Base-by-base conservation (phyloP, 208 protist species). In the Strigomonas culicis region DNA sequence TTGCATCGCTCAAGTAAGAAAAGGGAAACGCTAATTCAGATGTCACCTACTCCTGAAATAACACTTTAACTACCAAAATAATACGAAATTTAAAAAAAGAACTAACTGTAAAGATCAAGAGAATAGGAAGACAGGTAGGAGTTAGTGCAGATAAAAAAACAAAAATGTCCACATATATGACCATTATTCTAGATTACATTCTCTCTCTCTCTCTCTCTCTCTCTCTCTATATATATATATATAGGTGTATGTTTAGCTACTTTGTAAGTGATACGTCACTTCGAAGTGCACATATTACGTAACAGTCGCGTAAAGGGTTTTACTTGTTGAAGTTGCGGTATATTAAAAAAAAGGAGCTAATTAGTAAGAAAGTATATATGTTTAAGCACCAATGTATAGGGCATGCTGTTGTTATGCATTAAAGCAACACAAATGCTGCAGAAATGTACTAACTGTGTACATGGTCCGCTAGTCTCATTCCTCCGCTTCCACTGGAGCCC, bases 401-500 rank as follows among this genome's bases (percentile, higher is more conserved):
- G n/a, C n/a, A n/a, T n/a, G n/a, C n/a, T n/a, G n/a, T n/a, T n/a
- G n/a, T n/a, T n/a, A n/a, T n/a, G n/a, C n/a, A n/a, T n/a, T n/a
- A n/a, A n/a, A n/a, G n/a, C n/a, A n/a, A n/a, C n/a, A n/a, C n/a
- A n/a, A n/a, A n/a, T n/a, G n/a, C n/a, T n/a, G n/a, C n/a, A n/a
- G n/a, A n/a, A n/a, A n/a, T n/a, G n/a, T n/a, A n/a, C n/a, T n/a
- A n/a, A n/a, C n/a, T n/a, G n/a, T n/a, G n/a, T n/a, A n/a, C n/a
- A n/a, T n/a, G n/a, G n/a, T n/a, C n/a, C n/a, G n/a, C n/a, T n/a
- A 0, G 84, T 22, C 11, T 90, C 88, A 19, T 95, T 52, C 15
- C 78, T 58, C 25, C 96, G 79, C 28, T 94, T 59, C 31, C 1
- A 34, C 21, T 13, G 32, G 27, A 31, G 39, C 41, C 27, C 52